Percentiles rank a stretch among this genome's conserved stretches.
Conservation (phyloP, 1,284 basidiomycete species). For the Apiotrichum veenhuisii region DNA sequence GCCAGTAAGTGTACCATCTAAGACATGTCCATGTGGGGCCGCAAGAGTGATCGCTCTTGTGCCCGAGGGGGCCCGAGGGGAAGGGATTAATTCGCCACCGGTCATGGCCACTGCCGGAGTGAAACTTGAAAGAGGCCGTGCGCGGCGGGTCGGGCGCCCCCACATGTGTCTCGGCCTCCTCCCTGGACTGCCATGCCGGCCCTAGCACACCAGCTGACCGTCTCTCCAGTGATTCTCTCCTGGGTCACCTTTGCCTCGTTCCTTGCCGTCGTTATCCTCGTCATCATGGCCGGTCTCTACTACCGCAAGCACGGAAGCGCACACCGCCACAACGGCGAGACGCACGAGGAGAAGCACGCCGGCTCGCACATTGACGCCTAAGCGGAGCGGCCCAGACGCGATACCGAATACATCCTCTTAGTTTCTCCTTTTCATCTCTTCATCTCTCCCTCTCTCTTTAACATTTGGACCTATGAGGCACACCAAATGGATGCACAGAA, state of each 20-base stretch:
- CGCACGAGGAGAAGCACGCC: background rate
- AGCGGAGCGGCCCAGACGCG: background rate
- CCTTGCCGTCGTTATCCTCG: constrained; percentile 8
- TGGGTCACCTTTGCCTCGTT: constrained; percentile 17
- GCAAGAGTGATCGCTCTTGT: background rate
- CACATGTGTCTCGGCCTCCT: no score
- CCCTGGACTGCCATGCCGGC: background rate
- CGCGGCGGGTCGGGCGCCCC: no score
- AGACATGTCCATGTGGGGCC: background rate
- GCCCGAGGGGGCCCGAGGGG: no score
- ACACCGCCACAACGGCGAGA: background rate
- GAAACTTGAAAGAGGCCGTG: no score
- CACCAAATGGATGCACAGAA: background rate
- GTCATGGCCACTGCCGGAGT: no score
- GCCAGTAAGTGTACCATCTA: constrained; percentile 6
- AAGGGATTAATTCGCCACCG: background rate
- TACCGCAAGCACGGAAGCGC: constrained; percentile 9
- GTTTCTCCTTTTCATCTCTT: background rate
- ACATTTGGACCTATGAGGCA: no score
- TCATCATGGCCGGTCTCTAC: constrained; percentile 14
- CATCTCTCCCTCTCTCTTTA: background rate
- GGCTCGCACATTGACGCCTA: background rate
- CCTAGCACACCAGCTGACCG: background rate
- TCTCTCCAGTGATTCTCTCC: constrained; percentile 7
- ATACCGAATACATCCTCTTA: background rate